Percentiles rank a stretch among this genome's conserved stretches.
Conservation (phyloP, 768 basidiomycete species). For the Boletus coccyginus region DNA sequence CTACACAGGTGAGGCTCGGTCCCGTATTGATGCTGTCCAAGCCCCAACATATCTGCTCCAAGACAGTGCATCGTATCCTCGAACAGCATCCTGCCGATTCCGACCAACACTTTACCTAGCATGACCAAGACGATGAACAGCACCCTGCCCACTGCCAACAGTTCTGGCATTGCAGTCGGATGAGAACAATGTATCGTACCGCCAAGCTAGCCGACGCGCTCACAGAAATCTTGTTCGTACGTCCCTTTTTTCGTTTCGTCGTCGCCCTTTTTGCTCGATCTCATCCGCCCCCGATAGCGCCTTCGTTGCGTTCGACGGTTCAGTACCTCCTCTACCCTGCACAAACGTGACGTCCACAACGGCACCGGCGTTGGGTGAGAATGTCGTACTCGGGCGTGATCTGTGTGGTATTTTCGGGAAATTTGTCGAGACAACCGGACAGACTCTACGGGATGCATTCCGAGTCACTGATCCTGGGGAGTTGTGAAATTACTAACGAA, state of each 20-base stretch:
- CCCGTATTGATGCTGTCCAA: too few relatives aligned
- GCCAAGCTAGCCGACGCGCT: too few relatives aligned
- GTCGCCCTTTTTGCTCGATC: neutral
- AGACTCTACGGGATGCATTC: too few relatives aligned
- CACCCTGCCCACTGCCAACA: too few relatives aligned
- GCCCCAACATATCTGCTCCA: too few relatives aligned
- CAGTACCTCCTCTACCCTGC: neutral
- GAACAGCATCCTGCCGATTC: too few relatives aligned
- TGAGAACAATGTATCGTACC: neutral
- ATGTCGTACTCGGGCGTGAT: neutral
- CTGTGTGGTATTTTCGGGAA: neutral
- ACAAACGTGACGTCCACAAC: neutral
- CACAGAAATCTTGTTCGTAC: neutral
- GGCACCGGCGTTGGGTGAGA: neutral
- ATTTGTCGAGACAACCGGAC: neutral
- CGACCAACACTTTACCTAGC: too few relatives aligned
- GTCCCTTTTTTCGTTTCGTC: neutral
- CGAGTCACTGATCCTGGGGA: too few relatives aligned
- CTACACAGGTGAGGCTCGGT: too few relatives aligned
- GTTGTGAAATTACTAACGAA: neutral
- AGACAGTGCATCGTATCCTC: too few relatives aligned
- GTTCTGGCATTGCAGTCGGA: too few relatives aligned
- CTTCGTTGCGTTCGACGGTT: neutral
- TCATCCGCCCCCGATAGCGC: neutral
- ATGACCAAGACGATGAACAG: too few relatives aligned